Evolutionary conservation across 257 asterid species (phyloP).

Genomic region (Jacaranda copaia): DNA sequence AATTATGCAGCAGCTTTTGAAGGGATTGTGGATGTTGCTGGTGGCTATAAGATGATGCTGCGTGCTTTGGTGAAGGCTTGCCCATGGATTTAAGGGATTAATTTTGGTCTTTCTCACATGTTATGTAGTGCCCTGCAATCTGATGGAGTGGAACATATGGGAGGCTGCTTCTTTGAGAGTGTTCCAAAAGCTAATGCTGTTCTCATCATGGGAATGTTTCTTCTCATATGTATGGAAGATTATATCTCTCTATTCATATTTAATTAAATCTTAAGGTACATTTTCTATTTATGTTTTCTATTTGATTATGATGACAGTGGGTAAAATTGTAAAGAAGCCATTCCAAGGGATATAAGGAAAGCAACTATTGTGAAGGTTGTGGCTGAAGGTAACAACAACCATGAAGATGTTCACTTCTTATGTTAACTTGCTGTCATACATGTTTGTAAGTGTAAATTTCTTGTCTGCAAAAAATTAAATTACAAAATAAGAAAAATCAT

Average conservation of each 20-base stretch:
- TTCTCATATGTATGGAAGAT: no score
- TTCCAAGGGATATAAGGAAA: slow-evolving; percentile 49
- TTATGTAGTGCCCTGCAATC: slow-evolving; percentile 38
- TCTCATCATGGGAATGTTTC: slow-evolving; percentile 43
- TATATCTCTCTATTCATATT: no score
- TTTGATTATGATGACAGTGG: slow-evolving; percentile 36
- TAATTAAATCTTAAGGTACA: no score
- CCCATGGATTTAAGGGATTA: slow-evolving; percentile 51
- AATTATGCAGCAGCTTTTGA: slow-evolving; percentile 35
- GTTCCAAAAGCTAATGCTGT: slow-evolving; percentile 60
- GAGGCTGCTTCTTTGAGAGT: slow-evolving; percentile 52
- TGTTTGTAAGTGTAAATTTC: no score
- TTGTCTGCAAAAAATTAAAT: no score
- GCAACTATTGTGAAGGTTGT: slow-evolving; percentile 58
- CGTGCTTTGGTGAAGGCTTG: slow-evolving; percentile 42
- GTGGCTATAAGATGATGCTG: slow-evolving; percentile 54
- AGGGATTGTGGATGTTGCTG: slow-evolving; percentile 63
- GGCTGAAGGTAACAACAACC: slow-evolving; percentile 14
- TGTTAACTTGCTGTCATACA: slow-evolving; percentile 42
- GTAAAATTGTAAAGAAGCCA: slow-evolving; percentile 56
- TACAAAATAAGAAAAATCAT: no score
- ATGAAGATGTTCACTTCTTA: slow-evolving; percentile 38
- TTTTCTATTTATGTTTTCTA: no score
- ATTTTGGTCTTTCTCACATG: slow-evolving; percentile 57
- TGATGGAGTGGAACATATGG: slow-evolving; percentile 44